These are phyloP conservation scores for Sugiyamaella lignohabitans DNA, from an alignment of 805 yeast species.

Conservation along the genomic window DNA sequence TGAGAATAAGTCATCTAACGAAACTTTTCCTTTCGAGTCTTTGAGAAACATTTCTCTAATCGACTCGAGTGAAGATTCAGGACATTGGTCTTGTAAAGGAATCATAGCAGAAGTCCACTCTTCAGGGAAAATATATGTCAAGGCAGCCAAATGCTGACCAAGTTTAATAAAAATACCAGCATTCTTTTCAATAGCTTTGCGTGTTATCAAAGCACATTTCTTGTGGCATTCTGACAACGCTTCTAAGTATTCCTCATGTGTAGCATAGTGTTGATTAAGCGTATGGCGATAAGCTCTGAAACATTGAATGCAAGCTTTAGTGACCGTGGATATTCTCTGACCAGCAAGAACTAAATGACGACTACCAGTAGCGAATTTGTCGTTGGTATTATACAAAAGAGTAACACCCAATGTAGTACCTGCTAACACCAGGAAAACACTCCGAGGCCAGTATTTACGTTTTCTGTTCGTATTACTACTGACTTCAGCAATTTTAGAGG, in stretches of 20 bases:
- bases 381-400: conserved; percentile 20
- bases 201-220: conserved; percentile 70
- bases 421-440: neutral
- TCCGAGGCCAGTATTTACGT: neutral
- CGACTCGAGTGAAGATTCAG: conserved; percentile 65
- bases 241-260: conserved; percentile 40
- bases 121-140: conserved; percentile 81
- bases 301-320: conserved; percentile 61
- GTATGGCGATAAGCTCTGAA: conserved; percentile 60
- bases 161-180: conserved; percentile 92
- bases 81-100: conserved; percentile 88
- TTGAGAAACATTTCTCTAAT: conserved; percentile 56
- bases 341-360: conserved; percentile 20
- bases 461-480: neutral
- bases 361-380: conserved; percentile 20
- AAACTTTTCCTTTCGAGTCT: conserved; percentile 57
- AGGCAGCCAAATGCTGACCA: conserved; percentile 90
- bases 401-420: conserved; percentile 2
- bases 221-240: conserved; percentile 65
- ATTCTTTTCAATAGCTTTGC: conserved; percentile 70
- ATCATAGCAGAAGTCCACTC: conserved; percentile 97
- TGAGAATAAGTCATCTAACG: conserved; percentile 49
- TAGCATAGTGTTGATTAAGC: conserved; percentile 40
- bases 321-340: conserved; percentile 28
- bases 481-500: no score